Percentiles rank a stretch among this genome's conserved stretches.
phyloP scores from a whole-genome alignment of 768 basidiomycete species.

The Plicaturopsis crispa region DNA sequence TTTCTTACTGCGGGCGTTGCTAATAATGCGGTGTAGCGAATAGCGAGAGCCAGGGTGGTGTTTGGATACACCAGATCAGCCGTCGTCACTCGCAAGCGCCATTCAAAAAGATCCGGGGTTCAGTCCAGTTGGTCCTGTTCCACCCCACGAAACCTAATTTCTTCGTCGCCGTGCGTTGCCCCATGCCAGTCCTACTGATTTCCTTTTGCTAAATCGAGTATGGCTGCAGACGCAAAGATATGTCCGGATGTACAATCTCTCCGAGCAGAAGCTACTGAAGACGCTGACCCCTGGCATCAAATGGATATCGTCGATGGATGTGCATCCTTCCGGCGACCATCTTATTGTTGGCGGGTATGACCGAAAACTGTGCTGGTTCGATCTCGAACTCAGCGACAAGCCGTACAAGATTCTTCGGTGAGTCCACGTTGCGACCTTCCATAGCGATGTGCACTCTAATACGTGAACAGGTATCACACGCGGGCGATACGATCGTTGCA shows the following conservation, averaged over 20 bases:
- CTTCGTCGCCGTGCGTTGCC: constrained; percentile 83
- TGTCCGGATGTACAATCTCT: constrained; percentile 90
- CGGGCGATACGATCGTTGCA: constrained; percentile 89
- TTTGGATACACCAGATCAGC: constrained; percentile 94
- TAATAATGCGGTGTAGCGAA: constrained; percentile 33
- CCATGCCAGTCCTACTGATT: neutral
- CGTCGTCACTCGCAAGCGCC: constrained; percentile 95
- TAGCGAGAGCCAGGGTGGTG: constrained; percentile 67
- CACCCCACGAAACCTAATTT: constrained; percentile 93
- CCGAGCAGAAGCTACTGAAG: constrained; percentile 88
- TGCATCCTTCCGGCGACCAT: constrained; percentile 95
- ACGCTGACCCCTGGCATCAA: constrained; percentile 91
- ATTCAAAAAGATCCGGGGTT: constrained; percentile 91
- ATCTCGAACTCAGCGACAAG: constrained; percentile 92
- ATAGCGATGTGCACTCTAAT: neutral
- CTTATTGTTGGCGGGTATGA: constrained; percentile 97
- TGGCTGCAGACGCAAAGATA: constrained; percentile 83
- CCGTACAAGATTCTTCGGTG: constrained; percentile 95
- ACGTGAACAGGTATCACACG: constrained; percentile 81
- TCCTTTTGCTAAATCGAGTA: constrained; percentile 6
- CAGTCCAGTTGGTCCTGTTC: constrained; percentile 87
- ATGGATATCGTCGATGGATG: constrained; percentile 97
- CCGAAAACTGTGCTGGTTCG: constrained; percentile 97
- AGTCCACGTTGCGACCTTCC: constrained; percentile 14
- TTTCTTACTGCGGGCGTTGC: constrained; percentile 5